Evolutionary conservation across 495 filamentous ascomycete genomes (phyloP), one percentile per base, ranked within the genome.

Genomic region (Penicillium canariense): DNA sequence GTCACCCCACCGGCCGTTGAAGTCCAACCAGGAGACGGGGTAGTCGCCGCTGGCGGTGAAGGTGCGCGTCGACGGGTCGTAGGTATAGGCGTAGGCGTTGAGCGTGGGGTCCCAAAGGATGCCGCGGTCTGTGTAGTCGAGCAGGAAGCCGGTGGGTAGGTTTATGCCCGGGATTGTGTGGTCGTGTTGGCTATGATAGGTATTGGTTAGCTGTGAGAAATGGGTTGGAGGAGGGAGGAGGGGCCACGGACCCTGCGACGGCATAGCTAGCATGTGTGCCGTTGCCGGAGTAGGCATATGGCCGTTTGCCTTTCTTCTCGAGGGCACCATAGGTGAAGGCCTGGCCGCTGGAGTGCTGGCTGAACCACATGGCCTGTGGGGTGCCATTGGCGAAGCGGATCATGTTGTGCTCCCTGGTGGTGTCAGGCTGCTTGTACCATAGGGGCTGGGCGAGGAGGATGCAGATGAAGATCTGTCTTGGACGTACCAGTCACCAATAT

Each of bases 111-210:
- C 81, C 81, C 81, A 85, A 2, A 81, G 58, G 0, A 62, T 56
- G 22, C 82, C 72, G 54, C 74, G 66, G 73, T 87, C 67, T 71
- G 84, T 71, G 66, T 84, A 58, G 73, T 88, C 83, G 74, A 89
- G 66, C 65, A 85, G 58, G 74, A 77, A 63, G 61, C 87, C 68
- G 71, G 80, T 53, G 67, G 83, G 66, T 69, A 83, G 59, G 72
- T 84, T 75, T 72, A 92, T 12, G 73, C 85, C 67, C 67, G 91
- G 72, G 75, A 93, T 82, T 0, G 77, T 75, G 55, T 84, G 80
- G 60, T 83, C 81, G 51, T 84, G 81, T 46, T 65, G 65, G 15
- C 75, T 77, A 43, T 11, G 9, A 15, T 1, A 26, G n/a, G 26
- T n/a, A 22, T 4, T n/a, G 4, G 11, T 40, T 26, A 45, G 50